These are phyloP conservation scores for Diplodia corticola DNA, from an alignment of 2,329 filamentous ascomycete species.

Conservation along the genomic window DNA sequence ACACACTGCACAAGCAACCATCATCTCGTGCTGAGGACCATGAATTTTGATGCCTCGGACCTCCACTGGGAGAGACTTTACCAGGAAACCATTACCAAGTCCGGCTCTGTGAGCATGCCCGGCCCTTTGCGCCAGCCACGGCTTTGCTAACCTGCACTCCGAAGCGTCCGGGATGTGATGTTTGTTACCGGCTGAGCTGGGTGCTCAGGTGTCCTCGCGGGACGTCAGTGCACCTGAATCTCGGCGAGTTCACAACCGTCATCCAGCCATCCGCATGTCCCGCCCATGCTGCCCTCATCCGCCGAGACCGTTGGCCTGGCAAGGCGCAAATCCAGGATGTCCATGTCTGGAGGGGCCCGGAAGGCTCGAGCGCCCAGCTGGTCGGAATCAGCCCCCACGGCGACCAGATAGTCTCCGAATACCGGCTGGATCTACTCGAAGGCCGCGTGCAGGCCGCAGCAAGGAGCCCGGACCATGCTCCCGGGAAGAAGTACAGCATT, in stretches of 20 bases:
- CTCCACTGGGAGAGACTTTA: conserved; percentile 10
- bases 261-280: background rate
- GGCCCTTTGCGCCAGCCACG: background rate
- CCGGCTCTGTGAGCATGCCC: background rate
- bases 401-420: conserved; percentile 10
- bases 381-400: conserved; percentile 1
- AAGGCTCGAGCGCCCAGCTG: conserved; percentile 11
- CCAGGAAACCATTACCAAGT: background rate
- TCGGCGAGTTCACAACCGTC: background rate
- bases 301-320: background rate
- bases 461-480: background rate
- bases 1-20: background rate
- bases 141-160: background rate
- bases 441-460: background rate
- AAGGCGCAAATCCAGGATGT: background rate
- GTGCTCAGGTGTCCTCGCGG: background rate
- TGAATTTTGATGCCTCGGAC: conserved; percentile 12
- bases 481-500: background rate
- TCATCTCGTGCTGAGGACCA: background rate
- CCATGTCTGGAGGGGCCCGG: conserved; percentile 2
- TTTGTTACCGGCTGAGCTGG: conserved; percentile 11
- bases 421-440: conserved; percentile 2
- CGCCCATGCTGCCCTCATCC: background rate
- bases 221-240: conserved; percentile 5
- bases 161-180: conserved; percentile 10